Evolutionary conservation across 2,329 filamentous ascomycete species (phyloP).

Genomic region (Helicocarpus griseus): DNA sequence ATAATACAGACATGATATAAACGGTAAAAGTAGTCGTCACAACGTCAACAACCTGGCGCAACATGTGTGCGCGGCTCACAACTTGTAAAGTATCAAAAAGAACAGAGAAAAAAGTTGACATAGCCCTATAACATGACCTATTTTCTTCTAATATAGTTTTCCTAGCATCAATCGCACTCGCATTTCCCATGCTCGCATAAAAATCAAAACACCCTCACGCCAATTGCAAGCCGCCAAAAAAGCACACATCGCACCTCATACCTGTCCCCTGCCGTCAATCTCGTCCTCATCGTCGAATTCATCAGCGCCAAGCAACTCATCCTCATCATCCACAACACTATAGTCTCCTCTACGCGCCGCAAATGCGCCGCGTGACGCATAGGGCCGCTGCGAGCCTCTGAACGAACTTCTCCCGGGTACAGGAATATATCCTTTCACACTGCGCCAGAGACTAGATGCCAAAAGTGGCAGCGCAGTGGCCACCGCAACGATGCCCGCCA

Average conservation of each 20-base stretch:
- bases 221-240: neutral
- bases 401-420: slow-evolving; percentile 28
- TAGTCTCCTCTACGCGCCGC: slow-evolving; percentile 82
- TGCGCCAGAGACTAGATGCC: slow-evolving; percentile 62
- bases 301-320: slow-evolving; percentile 75
- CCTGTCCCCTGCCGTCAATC: slow-evolving; percentile 10
- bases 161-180: no score
- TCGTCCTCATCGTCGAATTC: slow-evolving; percentile 79
- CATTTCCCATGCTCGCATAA: neutral
- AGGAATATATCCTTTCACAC: slow-evolving; percentile 40
- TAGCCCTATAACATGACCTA: neutral
- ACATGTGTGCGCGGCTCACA: no score
- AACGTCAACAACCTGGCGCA: no score
- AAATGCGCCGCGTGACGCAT: slow-evolving; percentile 83
- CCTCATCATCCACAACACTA: slow-evolving; percentile 85
- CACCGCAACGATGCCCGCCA: slow-evolving; percentile 72
- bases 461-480: slow-evolving; percentile 66
- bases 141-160: slow-evolving; percentile 1
- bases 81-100: neutral
- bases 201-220: neutral
- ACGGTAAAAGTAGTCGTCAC: neutral
- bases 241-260: neutral
- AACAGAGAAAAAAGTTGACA: neutral
- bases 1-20: neutral
- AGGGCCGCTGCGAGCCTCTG: slow-evolving; percentile 53